phyloP scores from a whole-genome alignment of 1,284 basidiomycete genomes.

The Waitea zeae region DNA sequence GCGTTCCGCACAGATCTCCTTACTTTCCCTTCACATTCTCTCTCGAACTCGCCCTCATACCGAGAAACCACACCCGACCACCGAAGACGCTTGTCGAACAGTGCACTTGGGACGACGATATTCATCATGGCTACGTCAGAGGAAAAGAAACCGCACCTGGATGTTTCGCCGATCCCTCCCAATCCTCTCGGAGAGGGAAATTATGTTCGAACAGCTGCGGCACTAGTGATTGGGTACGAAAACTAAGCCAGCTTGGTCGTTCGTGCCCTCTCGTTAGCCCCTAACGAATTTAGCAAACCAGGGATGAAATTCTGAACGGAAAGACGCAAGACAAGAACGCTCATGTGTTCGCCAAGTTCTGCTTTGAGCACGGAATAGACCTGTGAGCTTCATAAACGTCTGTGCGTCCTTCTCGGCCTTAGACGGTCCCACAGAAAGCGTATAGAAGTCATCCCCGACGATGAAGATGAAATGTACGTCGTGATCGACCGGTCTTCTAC shows the following conservation, averaged over 20 bases:
- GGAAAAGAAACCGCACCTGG: too few relatives aligned
- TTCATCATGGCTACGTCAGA: too few relatives aligned
- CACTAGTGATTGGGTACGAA: slow-evolving; percentile 62
- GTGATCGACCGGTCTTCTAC: neutral
- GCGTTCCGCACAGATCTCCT: too few relatives aligned
- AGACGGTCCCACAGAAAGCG: slow-evolving; percentile 15
- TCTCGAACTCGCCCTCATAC: too few relatives aligned
- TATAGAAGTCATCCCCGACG: slow-evolving; percentile 85
- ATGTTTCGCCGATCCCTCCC: slow-evolving; percentile 32
- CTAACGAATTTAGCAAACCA: slow-evolving; percentile 14
- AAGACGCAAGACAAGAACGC: slow-evolving; percentile 83
- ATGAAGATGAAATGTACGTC: slow-evolving; percentile 78
- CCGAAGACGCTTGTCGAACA: too few relatives aligned
- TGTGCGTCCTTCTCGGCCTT: neutral
- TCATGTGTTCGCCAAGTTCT: slow-evolving; percentile 71
- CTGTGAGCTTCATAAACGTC: too few relatives aligned
- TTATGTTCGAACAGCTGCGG: slow-evolving; percentile 55
- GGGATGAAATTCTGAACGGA: slow-evolving; percentile 74
- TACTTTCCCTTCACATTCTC: too few relatives aligned
- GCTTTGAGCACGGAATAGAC: slow-evolving; percentile 77
- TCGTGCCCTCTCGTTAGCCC: neutral
- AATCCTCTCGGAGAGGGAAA: slow-evolving; percentile 52
- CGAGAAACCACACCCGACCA: too few relatives aligned
- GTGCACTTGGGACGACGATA: too few relatives aligned
- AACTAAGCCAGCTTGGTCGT: slow-evolving; percentile 5